Evolutionary conservation across 129 eudicot species (phyloP).

Genomic region (Flaveria linearis): DNA sequence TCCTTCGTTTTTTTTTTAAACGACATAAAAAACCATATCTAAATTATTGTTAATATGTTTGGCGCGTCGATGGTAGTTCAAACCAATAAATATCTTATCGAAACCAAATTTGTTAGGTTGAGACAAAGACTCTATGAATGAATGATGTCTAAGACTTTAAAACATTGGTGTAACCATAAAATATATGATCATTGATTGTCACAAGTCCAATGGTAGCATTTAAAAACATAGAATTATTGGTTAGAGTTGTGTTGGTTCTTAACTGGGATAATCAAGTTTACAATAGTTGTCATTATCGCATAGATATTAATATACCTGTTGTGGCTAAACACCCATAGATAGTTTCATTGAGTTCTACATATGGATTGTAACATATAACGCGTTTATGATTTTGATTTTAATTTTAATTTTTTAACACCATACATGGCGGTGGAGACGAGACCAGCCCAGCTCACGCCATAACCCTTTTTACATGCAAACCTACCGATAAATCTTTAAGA

Average conservation of each 20-base stretch:
- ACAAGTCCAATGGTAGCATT: not conserved
- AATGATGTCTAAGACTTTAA: not conserved
- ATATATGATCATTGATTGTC: slow-evolving; percentile 4
- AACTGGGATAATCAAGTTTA: not conserved
- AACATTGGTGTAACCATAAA: slow-evolving; percentile 1
- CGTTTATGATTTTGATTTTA: not conserved
- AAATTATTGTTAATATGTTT: not conserved
- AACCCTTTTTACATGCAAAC: too few species aligned
- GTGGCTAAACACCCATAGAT: slow-evolving; percentile 3
- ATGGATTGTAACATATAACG: not conserved
- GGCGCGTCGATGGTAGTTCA: not conserved
- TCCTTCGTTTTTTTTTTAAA: too few species aligned
- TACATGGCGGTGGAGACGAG: not conserved
- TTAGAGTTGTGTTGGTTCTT: slow-evolving; percentile 18
- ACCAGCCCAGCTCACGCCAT: not conserved
- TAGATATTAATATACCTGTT: slow-evolving; percentile 13
- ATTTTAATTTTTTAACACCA: not conserved
- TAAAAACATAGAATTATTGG: not conserved
- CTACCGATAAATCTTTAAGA: too few species aligned
- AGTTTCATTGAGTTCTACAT: not conserved
- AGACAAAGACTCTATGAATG: not conserved
- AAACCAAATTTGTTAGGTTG: slow-evolving; percentile 8
- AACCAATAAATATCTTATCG: not conserved
- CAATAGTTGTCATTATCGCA: not conserved
- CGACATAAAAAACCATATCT: not conserved